Evolutionary conservation across 2,329 filamentous ascomycete genomes (phyloP).

Genomic region (Fusarium sp.): DNA sequence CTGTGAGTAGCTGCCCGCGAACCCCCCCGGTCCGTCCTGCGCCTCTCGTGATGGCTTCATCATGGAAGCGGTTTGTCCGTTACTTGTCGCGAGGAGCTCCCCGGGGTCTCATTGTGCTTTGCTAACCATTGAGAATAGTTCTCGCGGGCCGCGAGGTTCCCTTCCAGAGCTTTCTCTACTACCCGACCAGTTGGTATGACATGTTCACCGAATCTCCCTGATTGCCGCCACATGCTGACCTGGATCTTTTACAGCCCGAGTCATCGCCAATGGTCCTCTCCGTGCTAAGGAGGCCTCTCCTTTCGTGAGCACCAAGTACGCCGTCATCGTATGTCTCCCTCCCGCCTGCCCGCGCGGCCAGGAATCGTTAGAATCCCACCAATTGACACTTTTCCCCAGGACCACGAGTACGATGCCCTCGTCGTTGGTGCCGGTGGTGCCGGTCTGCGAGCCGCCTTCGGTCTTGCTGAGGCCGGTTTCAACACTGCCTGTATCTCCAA

Average conservation of each 20-base stretch:
- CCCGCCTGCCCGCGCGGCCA: constrained; percentile 6
- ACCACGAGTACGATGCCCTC: constrained; percentile 98
- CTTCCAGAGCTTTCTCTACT: constrained; percentile 86
- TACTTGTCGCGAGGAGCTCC: constrained; percentile 21
- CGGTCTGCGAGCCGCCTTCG: constrained; percentile 85
- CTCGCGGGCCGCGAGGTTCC: constrained; percentile 71
- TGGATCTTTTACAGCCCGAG: constrained; percentile 69
- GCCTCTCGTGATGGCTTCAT: constrained; percentile 31
- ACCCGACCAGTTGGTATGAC: constrained; percentile 81
- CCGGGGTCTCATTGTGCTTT: constrained; percentile 15
- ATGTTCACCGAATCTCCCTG: constrained; percentile 19
- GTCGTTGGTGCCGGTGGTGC: constrained; percentile 89
- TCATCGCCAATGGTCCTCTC: constrained; percentile 87
- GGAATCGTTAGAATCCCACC: constrained; percentile 11
- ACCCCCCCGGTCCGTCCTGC: constrained; percentile 27
- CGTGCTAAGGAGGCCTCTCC: constrained; percentile 94
- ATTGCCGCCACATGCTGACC: constrained; percentile 34
- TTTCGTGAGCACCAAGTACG: constrained; percentile 90
- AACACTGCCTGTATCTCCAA: constrained; percentile 91
- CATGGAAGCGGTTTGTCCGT: constrained; percentile 5
- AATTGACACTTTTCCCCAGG: constrained; percentile 63
- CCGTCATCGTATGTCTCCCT: constrained; percentile 80
- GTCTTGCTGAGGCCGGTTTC: constrained; percentile 88
- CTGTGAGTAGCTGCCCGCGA: constrained; percentile 59
- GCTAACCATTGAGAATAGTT: constrained; percentile 61